Base-by-base conservation (phyloP, 345 rosid species). In the Kandelia obovata region DNA sequence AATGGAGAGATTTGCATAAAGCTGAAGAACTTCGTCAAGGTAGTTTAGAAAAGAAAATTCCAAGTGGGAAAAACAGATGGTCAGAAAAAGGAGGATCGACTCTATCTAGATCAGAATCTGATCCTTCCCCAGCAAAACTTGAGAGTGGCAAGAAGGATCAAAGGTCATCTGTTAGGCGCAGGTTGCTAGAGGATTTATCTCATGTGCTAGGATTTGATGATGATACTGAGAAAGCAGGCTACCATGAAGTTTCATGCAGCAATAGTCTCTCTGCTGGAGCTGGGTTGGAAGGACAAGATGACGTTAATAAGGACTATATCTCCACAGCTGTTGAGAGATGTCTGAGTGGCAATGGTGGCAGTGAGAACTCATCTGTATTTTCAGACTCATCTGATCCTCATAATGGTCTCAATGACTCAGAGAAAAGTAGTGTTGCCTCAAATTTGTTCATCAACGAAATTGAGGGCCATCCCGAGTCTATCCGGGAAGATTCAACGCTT, bases 1-100 rank as follows among this genome's bases (percentile, higher is more conserved):
- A 81, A 75, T 94, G 98, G 98, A 86, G 92, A 81, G 86, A 80
- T 62, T 56, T 83, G 73, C 91, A 89, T 72, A 84, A 87, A 65
- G 85, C 88, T n/a, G 96, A 86, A 31, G 89, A 94, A 74, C 79
- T 65, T 57, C 79, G 61, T 74, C 77, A 76, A 31, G 74, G 47
- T 73, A 68, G 64, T 61, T 71, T 70, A 63, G 85, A 58, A 64
- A 88, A 89, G 73, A 69, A 74, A 58, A 82, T 23, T 53, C 77
- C 82, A 11, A 53, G 75, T 53, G 78, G 65, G 79, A 91, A 77
- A 70, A 94, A 71, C 69, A 61, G 91, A 31, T 91, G 98, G 98
- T 87, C 92, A 13, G 95, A 89, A 64, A 94, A 79, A 74, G 80
- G 86, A 58, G 84, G 77, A 72, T 51, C 77, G 75, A 71, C 75